Evolutionary conservation across 179 eudicot species (phyloP).

Genomic region (Beta macrorhiza): DNA sequence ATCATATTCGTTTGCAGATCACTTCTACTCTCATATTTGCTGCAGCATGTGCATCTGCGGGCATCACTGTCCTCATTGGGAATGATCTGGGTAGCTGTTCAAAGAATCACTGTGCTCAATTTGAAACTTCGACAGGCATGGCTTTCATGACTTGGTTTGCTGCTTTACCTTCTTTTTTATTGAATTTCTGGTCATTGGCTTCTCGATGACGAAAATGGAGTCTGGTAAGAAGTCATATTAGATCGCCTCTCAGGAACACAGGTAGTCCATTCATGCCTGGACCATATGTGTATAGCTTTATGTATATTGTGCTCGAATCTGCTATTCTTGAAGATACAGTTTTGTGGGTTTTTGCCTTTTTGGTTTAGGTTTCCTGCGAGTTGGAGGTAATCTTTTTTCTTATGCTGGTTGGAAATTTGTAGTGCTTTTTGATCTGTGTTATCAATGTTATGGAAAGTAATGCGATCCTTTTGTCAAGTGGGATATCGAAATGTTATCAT

Average conservation of each 20-base stretch:
- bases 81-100: slow-evolving; percentile 64
- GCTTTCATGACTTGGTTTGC: slow-evolving; percentile 83
- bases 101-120: slow-evolving; percentile 65
- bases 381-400: slow-evolving; percentile 8
- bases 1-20: slow-evolving; percentile 40
- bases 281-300: slow-evolving; percentile 27
- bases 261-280: slow-evolving; percentile 13
- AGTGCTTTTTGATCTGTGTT: neutral
- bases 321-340: slow-evolving; percentile 19
- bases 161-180: slow-evolving; percentile 62
- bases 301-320: slow-evolving; percentile 21
- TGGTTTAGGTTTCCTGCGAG: slow-evolving; percentile 7
- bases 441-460: neutral
- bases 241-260: neutral
- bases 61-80: slow-evolving; percentile 71
- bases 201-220: slow-evolving; percentile 34
- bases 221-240: slow-evolving; percentile 12
- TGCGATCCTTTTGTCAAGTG: slow-evolving; percentile 1
- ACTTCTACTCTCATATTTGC: slow-evolving; percentile 74
- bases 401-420: slow-evolving; percentile 21
- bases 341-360: slow-evolving; percentile 11
- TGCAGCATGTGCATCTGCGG: slow-evolving; percentile 83
- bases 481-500: neutral
- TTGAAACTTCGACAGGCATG: slow-evolving; percentile 82
- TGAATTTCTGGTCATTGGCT: slow-evolving; percentile 77